Evolutionary conservation across 176 grass and related monocot genomes (phyloP), one percentile per base, ranked within the genome.

Genomic region (Miscanthus lutarioriparius): DNA sequence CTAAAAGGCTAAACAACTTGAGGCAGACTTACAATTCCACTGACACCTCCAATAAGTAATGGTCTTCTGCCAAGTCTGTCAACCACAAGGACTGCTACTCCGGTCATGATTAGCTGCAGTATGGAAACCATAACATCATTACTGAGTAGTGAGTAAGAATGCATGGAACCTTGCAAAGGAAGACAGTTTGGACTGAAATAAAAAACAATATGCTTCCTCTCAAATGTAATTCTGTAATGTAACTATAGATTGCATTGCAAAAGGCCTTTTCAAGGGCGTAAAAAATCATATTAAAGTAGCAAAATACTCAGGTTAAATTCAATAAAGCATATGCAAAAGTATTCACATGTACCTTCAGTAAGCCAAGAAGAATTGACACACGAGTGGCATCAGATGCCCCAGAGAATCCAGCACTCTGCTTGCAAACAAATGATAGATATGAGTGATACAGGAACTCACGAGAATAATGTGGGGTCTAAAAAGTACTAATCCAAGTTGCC

Each of bases 371-470:
- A 91, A 98, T 82, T 28, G 96, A 98, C 38, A 98, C 96, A 71
- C 87, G 91, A 72, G 91, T 95, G 74, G 96, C 93, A 92, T 98
- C 96, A 81, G 96, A 87, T 81, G 93, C 96, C 71, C 85, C 93
- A 90, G 96, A 92, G 75, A 98, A 98, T 49, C 96, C 93, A 77
- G 96, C 93, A 93, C 89, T 98, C 96, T 98, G 92, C 56, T 30
- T 76, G 45, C 33, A 82, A 78, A 76, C 19, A 72, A 37, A 37
- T 27, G 45, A 41, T 67, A 68, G 40, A 23, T 80, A 83, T 74
- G 22, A 79, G 53, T 39, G 65, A 83, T 68, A 69, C 38, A 75
- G 23, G 30, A 79, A 63, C 19, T 22, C 39, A 74, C 40, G 17
- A 10, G 20, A 69, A 66, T 8, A 73, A 72, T 37, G 4, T 22